Evolutionary conservation across 1,284 basidiomycete genomes (phyloP).

Genomic region (Ustilago curta): DNA sequence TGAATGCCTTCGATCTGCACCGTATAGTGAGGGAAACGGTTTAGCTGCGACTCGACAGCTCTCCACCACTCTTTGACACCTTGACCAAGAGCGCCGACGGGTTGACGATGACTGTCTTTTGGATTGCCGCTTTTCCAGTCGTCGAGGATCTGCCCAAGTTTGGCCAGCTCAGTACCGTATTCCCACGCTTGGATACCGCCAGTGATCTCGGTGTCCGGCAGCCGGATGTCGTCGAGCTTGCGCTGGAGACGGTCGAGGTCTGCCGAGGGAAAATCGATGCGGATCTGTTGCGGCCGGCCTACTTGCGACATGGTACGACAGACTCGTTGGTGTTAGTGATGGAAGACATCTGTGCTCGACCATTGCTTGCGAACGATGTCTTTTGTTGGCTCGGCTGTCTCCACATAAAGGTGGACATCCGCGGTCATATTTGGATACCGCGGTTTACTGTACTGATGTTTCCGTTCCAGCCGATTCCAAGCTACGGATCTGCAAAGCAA

Average conservation of each 20-base stretch:
- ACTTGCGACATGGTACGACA: constrained; percentile 24
- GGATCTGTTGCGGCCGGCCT: constrained; percentile 30
- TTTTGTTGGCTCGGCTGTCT: not conserved
- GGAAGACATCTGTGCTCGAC: not conserved
- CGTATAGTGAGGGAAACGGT: constrained; percentile 43
- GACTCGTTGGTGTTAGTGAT: not conserved
- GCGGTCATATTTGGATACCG: not conserved
- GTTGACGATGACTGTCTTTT: constrained; percentile 22
- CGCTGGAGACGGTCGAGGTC: constrained; percentile 50
- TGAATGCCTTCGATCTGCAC: constrained; percentile 53
- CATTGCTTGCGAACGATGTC: not conserved
- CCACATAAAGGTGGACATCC: not conserved
- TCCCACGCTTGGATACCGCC: constrained; percentile 47
- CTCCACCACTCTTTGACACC: constrained; percentile 56
- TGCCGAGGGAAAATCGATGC: constrained; percentile 34
- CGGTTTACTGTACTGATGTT: not conserved
- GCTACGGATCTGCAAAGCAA: too few species aligned
- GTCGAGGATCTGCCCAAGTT: constrained; percentile 40
- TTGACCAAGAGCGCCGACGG: constrained; percentile 13
- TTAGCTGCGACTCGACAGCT: constrained; percentile 42
- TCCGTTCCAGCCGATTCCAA: too few species aligned
- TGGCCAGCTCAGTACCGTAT: constrained; percentile 53
- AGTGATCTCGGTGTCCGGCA: constrained; percentile 43
- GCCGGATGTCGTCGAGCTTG: constrained; percentile 51
- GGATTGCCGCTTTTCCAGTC: constrained; percentile 50